Percentiles rank a stretch among this genome's conserved stretches.
Evolutionary conservation across 345 rosid species (phyloP).

Genomic region (Syzygium oleosum): DNA sequence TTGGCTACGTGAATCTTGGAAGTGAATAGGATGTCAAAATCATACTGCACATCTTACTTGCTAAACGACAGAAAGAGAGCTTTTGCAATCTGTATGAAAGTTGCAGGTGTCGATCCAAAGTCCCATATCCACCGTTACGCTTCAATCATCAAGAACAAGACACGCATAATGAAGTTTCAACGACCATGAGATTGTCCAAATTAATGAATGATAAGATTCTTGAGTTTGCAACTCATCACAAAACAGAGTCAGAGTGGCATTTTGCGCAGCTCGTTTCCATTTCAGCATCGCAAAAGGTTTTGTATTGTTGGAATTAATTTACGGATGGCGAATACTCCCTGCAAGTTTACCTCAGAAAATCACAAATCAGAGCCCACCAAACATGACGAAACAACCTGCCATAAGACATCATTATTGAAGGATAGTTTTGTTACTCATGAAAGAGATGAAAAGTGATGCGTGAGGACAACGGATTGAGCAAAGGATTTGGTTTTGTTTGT

Average conservation of each 20-base stretch:
- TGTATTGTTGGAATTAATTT: not conserved
- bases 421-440: not conserved
- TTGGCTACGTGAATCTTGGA: not conserved
- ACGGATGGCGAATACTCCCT: not conserved
- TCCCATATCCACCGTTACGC: not conserved
- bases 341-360: not conserved
- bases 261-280: not conserved
- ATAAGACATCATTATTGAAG: not conserved
- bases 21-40: not conserved
- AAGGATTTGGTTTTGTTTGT: slow-evolving; percentile 71
- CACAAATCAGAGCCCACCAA: not conserved
- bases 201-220: not conserved
- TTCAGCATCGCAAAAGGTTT: not conserved
- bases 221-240: not conserved
- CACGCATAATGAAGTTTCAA: not conserved
- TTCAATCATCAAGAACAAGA: not conserved
- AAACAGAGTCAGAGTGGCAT: not conserved
- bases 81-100: not conserved
- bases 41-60: not conserved
- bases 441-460: slow-evolving; percentile 35
- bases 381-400: not conserved
- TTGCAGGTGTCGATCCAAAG: not conserved
- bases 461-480: slow-evolving; percentile 39
- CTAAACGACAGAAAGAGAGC: not conserved
- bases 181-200: not conserved